Conservation (phyloP, 2,329 filamentous ascomycete species). For the Calonectria crousiana region DNA sequence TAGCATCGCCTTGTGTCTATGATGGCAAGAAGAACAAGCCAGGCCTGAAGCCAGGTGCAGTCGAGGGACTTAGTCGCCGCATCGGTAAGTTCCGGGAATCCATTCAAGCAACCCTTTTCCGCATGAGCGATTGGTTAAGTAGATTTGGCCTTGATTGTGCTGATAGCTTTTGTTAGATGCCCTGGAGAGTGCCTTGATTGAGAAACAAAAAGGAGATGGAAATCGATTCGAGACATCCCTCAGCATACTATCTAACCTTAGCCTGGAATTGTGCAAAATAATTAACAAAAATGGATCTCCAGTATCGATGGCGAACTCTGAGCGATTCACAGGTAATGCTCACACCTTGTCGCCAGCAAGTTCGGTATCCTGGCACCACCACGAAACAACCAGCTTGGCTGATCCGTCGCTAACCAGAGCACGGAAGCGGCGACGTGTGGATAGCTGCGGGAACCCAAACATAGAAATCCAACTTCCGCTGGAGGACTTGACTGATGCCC, state of each 20-base stretch:
- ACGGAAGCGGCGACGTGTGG: slow-evolving; percentile 34
- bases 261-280: slow-evolving; percentile 17
- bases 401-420: not conserved
- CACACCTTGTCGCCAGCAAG: slow-evolving; percentile 4
- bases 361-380: not conserved
- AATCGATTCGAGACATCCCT: slow-evolving; percentile 11
- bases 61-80: slow-evolving; percentile 22
- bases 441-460: slow-evolving; percentile 39
- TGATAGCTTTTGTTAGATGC: not conserved
- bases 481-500: slow-evolving; percentile 19
- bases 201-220: slow-evolving; percentile 15
- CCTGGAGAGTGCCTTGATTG: slow-evolving; percentile 7
- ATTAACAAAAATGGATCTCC: not conserved
- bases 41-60: slow-evolving; percentile 22
- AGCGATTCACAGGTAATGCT: not conserved
- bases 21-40: slow-evolving; percentile 30
- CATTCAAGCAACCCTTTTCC: not conserved
- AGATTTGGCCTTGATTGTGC: not conserved
- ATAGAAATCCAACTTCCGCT: slow-evolving; percentile 33
- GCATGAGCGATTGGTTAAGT: not conserved
- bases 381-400: not conserved
- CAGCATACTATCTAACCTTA: slow-evolving; percentile 10
- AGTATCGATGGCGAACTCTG: not conserved
- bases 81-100: slow-evolving; percentile 2
- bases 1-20: slow-evolving; percentile 24